phyloP scores from a whole-genome alignment of 2,329 filamentous ascomycete species.

The Macroventuria anomochaeta region DNA sequence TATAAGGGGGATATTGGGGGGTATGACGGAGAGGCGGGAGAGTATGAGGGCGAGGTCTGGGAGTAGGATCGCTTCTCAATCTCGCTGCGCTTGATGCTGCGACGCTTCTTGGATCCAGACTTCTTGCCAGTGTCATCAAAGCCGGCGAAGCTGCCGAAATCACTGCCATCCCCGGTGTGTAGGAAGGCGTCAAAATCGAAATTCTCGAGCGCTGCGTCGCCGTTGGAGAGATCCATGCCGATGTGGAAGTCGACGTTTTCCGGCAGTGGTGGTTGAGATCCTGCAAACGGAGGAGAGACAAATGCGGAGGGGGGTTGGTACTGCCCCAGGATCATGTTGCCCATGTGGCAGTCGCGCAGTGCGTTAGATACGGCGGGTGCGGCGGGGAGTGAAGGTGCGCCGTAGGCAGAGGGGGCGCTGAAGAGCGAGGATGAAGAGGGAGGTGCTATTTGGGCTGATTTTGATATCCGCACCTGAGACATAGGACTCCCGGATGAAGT shows the following conservation, averaged over 20 bases:
- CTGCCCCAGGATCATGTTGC: constrained; percentile 81
- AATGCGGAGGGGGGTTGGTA: constrained; percentile 60
- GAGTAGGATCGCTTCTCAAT: neutral
- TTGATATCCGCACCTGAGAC: too few relatives aligned
- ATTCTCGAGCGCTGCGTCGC: neutral
- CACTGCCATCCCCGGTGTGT: too few relatives aligned
- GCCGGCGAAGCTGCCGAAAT: too few relatives aligned
- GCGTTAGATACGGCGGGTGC: neutral
- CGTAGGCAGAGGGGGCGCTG: neutral
- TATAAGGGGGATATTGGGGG: neutral
- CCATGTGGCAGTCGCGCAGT: constrained; percentile 83
- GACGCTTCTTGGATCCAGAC: too few relatives aligned
- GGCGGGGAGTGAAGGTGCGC: neutral
- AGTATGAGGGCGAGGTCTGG: neutral
- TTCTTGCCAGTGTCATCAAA: too few relatives aligned
- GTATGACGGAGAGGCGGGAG: neutral
- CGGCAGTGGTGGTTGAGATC: too few relatives aligned
- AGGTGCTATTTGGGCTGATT: too few relatives aligned
- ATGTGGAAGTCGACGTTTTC: too few relatives aligned
- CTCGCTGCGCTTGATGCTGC: too few relatives aligned
- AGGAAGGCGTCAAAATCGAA: constrained; percentile 6
- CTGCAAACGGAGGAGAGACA: neutral
- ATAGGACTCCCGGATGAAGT: too few relatives aligned
- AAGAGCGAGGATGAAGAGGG: neutral
- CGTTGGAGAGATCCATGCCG: too few relatives aligned